A percentile compares a stretch with the other conserved stretches of the same genome.
Conservation (phyloP, 2,329 filamentous ascomycete species). For the Colletotrichum sp. region DNA sequence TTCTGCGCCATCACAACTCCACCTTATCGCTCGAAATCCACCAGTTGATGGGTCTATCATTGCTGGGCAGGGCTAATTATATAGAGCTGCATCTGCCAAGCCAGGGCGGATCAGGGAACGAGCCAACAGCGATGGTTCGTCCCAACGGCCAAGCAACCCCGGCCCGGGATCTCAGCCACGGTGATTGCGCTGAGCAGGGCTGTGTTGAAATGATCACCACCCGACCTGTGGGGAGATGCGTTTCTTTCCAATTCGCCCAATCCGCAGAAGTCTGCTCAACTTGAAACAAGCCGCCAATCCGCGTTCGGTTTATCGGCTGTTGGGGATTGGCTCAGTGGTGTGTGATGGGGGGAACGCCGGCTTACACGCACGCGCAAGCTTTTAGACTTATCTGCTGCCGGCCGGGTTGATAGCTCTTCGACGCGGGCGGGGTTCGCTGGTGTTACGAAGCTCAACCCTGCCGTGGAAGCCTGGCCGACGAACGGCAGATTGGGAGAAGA, state of each 20-base stretch:
- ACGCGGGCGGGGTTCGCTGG: not conserved
- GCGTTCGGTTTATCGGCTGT: not conserved
- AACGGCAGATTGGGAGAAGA: not conserved
- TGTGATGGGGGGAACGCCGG: not conserved
- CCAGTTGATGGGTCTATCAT: not conserved
- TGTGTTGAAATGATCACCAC: constrained; percentile 10
- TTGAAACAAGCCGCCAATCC: not conserved
- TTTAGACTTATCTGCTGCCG: not conserved
- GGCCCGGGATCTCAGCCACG: constrained; percentile 12
- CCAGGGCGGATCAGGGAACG: not conserved
- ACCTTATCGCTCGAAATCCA: not conserved
- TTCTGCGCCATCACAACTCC: constrained; percentile 8
- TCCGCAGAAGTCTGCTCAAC: not conserved
- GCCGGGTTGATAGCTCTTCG: not conserved
- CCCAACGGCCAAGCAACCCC: constrained; percentile 8
- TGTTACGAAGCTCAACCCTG: not conserved
- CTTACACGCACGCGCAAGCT: not conserved
- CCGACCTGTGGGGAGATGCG: not conserved
- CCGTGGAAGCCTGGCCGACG: not conserved
- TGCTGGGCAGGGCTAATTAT: constrained; percentile 16
- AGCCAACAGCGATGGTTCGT: constrained; percentile 13
- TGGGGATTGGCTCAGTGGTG: not conserved
- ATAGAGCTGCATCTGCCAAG: constrained; percentile 15
- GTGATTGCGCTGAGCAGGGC: constrained; percentile 19
- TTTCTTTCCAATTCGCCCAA: not conserved